phyloP scores from a whole-genome alignment of 176 grass and related monocot genomes.

The Cocos nucifera region DNA sequence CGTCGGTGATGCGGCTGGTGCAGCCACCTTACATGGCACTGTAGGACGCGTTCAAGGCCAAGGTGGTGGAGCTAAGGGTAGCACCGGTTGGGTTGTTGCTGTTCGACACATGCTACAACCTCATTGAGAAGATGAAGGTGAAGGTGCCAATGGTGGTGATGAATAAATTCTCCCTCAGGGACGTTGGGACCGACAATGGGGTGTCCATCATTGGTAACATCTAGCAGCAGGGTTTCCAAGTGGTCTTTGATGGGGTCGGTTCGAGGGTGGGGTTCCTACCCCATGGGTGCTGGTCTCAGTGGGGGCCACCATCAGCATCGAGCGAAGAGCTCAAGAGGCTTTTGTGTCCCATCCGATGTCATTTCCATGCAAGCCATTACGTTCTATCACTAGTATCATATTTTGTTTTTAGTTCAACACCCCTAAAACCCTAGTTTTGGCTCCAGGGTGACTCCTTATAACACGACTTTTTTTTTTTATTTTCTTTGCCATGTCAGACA shows the following conservation, averaged over 20 bases:
- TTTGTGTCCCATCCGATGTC: no score
- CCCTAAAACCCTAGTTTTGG: no score
- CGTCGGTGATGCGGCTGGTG: conserved; percentile 6
- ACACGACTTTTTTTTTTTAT: no score
- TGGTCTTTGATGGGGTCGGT: conserved; percentile 57
- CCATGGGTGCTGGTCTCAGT: conserved; percentile 13
- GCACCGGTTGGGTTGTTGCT: conserved; percentile 14
- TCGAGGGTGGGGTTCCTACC: conserved; percentile 46
- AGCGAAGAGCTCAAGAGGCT: no score
- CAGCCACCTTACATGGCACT: conserved; percentile 27
- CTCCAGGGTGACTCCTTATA: no score
- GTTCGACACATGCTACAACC: conserved; percentile 72
- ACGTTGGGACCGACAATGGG: conserved; percentile 34
- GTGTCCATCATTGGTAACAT: conserved; percentile 67
- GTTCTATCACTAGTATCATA: no score
- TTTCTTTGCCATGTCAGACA: no score
- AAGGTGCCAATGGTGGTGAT: conserved; percentile 30
- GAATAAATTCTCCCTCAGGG: conserved; percentile 58
- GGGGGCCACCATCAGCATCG: no score
- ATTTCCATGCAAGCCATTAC: no score
- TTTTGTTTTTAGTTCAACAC: no score
- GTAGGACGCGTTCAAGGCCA: conserved; percentile 46
- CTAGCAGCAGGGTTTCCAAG: conserved; percentile 54
- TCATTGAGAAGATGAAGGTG: conserved; percentile 2
- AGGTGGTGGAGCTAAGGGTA: conserved; percentile 23